Conservation (phyloP, 176 grass and related monocot species). For the Poa annua region DNA sequence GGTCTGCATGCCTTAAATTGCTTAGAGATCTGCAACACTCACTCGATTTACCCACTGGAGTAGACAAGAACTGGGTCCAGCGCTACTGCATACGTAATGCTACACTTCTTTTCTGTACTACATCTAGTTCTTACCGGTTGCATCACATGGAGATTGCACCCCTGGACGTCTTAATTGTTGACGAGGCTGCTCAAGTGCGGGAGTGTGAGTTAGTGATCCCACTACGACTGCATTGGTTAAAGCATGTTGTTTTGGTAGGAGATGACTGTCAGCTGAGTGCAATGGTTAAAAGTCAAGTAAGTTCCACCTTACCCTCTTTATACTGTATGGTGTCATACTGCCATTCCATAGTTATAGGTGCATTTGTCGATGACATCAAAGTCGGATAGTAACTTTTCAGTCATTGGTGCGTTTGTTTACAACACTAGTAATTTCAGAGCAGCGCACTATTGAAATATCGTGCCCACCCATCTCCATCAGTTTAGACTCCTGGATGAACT, state of each 20-base stretch:
- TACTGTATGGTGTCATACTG: background rate
- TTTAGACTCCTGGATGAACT: background rate
- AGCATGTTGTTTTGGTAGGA: conserved; percentile 77
- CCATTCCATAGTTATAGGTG: background rate
- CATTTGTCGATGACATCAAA: background rate
- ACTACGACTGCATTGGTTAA: conserved; percentile 55
- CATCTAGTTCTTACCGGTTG: conserved; percentile 69
- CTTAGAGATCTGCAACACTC: conserved; percentile 47
- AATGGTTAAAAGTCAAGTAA: conserved; percentile 72
- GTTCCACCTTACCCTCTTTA: background rate
- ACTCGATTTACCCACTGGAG: conserved; percentile 41
- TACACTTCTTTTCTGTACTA: conserved; percentile 74
- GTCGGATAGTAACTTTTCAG: conserved; percentile 1
- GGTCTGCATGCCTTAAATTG: conserved; percentile 48
- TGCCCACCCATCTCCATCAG: background rate
- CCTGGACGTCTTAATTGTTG: conserved; percentile 74
- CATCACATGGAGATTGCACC: conserved; percentile 51
- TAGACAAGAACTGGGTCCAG: conserved; percentile 44
- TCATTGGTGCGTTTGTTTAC: background rate
- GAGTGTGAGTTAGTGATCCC: conserved; percentile 83
- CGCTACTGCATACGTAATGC: conserved; percentile 70
- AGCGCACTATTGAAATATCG: background rate
- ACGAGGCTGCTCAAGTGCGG: conserved; percentile 79
- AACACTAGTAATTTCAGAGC: background rate
- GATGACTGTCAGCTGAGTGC: conserved; percentile 78